Percentiles rank a stretch among this genome's conserved stretches.
Evolutionary conservation across 441 rosid genomes (phyloP).

Genomic region (Metrosideros polymorpha): DNA sequence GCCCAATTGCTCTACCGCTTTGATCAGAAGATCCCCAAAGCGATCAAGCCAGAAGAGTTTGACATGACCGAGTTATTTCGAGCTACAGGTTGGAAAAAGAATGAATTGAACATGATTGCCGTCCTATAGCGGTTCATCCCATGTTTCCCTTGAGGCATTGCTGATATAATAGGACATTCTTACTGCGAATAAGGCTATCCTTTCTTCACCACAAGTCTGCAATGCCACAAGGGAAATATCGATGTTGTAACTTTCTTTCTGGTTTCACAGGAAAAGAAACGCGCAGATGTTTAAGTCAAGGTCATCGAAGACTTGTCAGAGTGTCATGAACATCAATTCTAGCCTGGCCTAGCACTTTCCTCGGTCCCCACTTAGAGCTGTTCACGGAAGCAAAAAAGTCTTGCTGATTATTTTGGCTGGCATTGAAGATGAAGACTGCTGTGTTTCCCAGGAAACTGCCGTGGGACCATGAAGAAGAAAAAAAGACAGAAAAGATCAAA

Average conservation of each 20-base stretch:
- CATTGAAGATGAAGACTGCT: not conserved
- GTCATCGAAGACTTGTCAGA: not conserved
- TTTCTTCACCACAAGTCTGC: no score
- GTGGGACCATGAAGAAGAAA: not conserved
- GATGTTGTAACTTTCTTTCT: not conserved
- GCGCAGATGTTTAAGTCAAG: not conserved
- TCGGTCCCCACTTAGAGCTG: not conserved
- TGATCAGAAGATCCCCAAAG: not conserved
- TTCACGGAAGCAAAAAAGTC: not conserved
- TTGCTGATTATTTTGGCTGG: not conserved
- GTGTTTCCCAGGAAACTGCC: not conserved
- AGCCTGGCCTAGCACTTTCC: not conserved
- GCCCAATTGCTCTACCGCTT: not conserved
- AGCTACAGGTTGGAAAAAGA: not conserved
- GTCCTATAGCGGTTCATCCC: not conserved
- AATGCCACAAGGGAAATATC: not conserved
- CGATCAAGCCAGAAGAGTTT: not conserved
- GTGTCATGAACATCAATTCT: not conserved
- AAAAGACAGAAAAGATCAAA: not conserved
- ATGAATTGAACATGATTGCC: not conserved
- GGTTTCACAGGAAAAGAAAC: not conserved
- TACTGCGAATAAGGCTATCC: no score
- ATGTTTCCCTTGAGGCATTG: not conserved
- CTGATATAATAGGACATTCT: no score
- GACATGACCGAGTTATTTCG: not conserved